Evolutionary conservation across 305 asterid species (phyloP), one percentile per base, ranked within the genome.

Genomic region (Caryopteris hybrid): DNA sequence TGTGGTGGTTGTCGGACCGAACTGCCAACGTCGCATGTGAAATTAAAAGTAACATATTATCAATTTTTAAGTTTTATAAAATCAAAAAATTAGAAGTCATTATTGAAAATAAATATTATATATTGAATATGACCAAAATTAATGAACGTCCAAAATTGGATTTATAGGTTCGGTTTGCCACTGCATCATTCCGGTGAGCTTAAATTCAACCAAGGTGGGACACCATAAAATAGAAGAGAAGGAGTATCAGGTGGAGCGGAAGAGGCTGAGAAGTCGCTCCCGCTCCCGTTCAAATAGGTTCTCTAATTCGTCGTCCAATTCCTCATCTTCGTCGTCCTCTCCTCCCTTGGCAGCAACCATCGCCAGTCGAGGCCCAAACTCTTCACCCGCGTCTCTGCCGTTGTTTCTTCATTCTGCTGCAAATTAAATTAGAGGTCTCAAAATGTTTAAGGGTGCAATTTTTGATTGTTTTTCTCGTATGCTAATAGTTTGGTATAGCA

Each of bases 181-280:
- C 52, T 90, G 97, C 70, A 80, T 90, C 2, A 80, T 90, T 51
- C 91, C 90, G 1, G 89, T 50, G 70, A 86, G 72, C 73, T 76
- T 87, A 68, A 86, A 80, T 74, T 68, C 90, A 11, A 78, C 81
- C 0, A 80, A 84, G 65, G 79, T 85, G 39, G 73, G 86, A 14
- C 80, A 77, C 62, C 82, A 78, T 62, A 81, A 75, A 42, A 80
- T 74, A 5, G 85, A 87, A 73, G 86, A 82, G 56, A 83, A 73
- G 47, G 62, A 11, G 34, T 73, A 69, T 29, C 76, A 73, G 39
- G 69, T 18, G 59, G 81, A 73, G 77, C 67, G 62, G 71, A 73
- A 72, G 84, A 83, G 77, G 46, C 83, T 77, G 1, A 75, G 75
- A 25, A 78, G 84, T 76, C 76, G 75, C 3, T 82, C 87, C 74